Evolutionary conservation across 345 rosid species (phyloP).

Genomic region (Melastoma malabathricum): DNA sequence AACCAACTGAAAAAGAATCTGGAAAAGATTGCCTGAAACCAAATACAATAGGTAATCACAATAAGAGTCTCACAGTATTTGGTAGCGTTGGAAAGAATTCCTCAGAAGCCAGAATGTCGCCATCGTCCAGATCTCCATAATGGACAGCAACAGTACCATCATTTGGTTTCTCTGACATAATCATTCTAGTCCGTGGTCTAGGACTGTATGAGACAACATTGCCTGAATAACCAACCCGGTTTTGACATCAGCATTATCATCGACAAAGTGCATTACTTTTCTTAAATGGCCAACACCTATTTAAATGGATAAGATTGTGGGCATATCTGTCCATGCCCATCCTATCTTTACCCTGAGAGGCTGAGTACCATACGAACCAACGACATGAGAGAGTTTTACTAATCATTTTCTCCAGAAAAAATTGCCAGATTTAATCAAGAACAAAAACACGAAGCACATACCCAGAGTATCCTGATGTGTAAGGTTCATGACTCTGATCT

Average conservation of each 20-base stretch:
- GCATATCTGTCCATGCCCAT: no score
- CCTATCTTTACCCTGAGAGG: no score
- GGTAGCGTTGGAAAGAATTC: slow-evolving; percentile 67
- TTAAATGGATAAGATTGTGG: no score
- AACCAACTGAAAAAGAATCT: no score
- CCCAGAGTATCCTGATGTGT: slow-evolving; percentile 13
- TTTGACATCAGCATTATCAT: not conserved
- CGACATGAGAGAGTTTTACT: no score
- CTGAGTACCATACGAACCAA: no score
- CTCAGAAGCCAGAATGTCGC: slow-evolving; percentile 51
- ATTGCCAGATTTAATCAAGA: no score
- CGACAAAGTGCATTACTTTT: not conserved
- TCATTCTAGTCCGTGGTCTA: slow-evolving; percentile 35
- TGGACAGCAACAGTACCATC: slow-evolving; percentile 79
- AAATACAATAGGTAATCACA: not conserved
- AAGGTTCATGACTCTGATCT: slow-evolving; percentile 57
- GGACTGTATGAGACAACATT: slow-evolving; percentile 28
- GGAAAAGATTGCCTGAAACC: not conserved
- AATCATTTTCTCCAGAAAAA: no score
- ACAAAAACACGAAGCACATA: no score
- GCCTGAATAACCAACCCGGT: slow-evolving; percentile 18
- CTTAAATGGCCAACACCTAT: no score
- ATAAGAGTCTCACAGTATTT: slow-evolving; percentile 48
- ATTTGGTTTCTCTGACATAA: slow-evolving; percentile 62
- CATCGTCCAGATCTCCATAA: slow-evolving; percentile 73